Evolutionary conservation across 768 basidiomycete genomes (phyloP).

Genomic region (Rhodotorula taiwanensis): DNA sequence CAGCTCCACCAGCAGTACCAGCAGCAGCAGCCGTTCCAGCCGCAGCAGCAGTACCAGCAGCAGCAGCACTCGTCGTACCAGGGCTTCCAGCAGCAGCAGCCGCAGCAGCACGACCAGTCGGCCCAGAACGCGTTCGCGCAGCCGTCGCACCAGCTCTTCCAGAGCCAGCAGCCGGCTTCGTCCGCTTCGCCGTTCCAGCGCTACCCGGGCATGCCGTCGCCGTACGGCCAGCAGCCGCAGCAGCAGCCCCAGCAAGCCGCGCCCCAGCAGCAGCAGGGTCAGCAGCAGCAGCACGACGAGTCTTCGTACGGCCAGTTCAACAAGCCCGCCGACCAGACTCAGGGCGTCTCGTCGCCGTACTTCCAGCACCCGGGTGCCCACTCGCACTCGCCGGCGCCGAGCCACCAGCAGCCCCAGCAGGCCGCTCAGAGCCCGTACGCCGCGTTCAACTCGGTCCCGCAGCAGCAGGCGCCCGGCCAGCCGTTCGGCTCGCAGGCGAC

Average conservation of each 20-base stretch:
- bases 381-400: conserved; percentile 34
- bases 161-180: conserved; percentile 2
- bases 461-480: conserved; percentile 22
- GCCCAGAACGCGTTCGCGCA: conserved; percentile 22
- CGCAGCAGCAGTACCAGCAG: conserved; percentile 3
- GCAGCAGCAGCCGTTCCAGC: not conserved
- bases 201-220: conserved; percentile 25
- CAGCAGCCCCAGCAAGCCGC: conserved; percentile 32
- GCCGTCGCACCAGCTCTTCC: conserved; percentile 19
- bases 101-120: conserved; percentile 14
- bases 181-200: conserved; percentile 26
- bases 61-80: conserved; percentile 11
- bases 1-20: not conserved
- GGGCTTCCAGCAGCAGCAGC: conserved; percentile 7
- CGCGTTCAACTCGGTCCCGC: conserved; percentile 35
- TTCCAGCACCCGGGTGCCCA: conserved; percentile 33
- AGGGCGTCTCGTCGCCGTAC: conserved; percentile 30
- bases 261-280: conserved; percentile 17
- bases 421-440: conserved; percentile 24
- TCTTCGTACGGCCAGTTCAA: conserved; percentile 20
- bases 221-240: conserved; percentile 24
- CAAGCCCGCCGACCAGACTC: conserved; percentile 24
- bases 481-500: conserved; percentile 27
- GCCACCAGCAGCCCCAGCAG: conserved; percentile 23
- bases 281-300: conserved; percentile 10